Percentiles rank a stretch among this genome's conserved stretches.
Evolutionary conservation across 805 yeast species (phyloP).

Genomic region (Nakazawaea sp.): DNA sequence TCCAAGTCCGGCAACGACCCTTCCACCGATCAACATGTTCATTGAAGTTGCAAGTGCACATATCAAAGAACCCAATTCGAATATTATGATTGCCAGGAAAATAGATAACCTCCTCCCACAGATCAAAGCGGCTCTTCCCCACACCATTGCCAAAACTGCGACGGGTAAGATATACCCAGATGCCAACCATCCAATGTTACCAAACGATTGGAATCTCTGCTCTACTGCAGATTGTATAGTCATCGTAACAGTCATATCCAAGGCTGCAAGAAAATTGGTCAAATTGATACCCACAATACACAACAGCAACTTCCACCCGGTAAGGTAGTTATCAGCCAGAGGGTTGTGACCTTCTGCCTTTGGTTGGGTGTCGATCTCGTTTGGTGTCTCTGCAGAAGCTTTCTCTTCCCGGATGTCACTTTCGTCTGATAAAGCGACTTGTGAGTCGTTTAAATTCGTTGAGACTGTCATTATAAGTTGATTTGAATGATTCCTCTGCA

Average conservation of each 20-base stretch:
- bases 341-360: no score
- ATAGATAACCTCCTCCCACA: constrained; percentile 51
- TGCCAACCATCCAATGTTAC: constrained; percentile 51
- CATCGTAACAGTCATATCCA: constrained; percentile 53
- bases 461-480: no score
- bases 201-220: constrained; percentile 37
- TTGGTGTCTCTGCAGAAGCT: no score
- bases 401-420: no score
- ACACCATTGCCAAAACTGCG: constrained; percentile 44
- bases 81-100: constrained; percentile 40
- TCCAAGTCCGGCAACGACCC: constrained; percentile 66
- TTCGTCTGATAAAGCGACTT: no score
- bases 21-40: constrained; percentile 60
- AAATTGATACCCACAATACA: background rate
- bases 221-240: constrained; percentile 45
- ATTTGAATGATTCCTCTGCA: no score
- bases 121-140: constrained; percentile 52
- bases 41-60: constrained; percentile 48
- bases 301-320: background rate
- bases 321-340: no score
- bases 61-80: constrained; percentile 56
- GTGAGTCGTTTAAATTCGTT: no score
- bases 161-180: constrained; percentile 47
- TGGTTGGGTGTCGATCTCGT: no score
- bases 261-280: constrained; percentile 17